A percentile compares a stretch with the other conserved stretches of the same genome.
Evolutionary conservation across 148 eudicot genomes (phyloP).

Genomic region (Persicaria maculosa): DNA sequence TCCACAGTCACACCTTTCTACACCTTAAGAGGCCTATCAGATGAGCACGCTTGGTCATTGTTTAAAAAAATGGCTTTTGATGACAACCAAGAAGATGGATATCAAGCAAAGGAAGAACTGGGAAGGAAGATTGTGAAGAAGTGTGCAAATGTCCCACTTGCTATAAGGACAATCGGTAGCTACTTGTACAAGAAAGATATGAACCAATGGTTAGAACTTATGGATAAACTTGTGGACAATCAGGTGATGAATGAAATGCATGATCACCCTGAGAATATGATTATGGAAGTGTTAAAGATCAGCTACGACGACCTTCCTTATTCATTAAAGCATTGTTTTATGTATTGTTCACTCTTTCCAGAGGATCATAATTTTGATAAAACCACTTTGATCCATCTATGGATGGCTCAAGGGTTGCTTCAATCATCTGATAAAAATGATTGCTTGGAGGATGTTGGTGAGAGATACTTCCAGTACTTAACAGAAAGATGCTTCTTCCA

Average conservation of each 20-base stretch:
- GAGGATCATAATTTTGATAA: constrained; percentile 11
- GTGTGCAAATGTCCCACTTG: constrained; percentile 22
- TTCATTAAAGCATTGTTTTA: constrained; percentile 13
- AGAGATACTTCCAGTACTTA: constrained; percentile 13
- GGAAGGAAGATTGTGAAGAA: constrained; percentile 9
- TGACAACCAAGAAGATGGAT: background rate
- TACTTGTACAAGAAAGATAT: constrained; percentile 17
- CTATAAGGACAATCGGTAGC: constrained; percentile 24
- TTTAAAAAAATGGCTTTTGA: constrained; percentile 18
- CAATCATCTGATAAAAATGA: background rate
- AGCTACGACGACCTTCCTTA: constrained; percentile 23
- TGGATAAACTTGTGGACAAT: constrained; percentile 6
- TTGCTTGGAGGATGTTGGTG: constrained; percentile 19
- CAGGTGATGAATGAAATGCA: constrained; percentile 12
- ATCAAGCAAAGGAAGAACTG: background rate
- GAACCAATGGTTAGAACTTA: constrained; percentile 20
- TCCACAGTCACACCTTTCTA: constrained; percentile 7
- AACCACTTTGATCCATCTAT: constrained; percentile 10
- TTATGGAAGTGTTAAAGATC: constrained; percentile 23
- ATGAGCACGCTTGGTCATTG: constrained; percentile 23
- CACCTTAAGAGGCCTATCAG: constrained; percentile 20
- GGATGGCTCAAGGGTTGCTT: constrained; percentile 24
- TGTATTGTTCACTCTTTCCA: constrained; percentile 19
- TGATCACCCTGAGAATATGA: background rate
- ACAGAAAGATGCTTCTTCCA: constrained; percentile 23